Base-by-base conservation (phyloP, 371 early-diverging fungal genomes). In the Haplosporangium sp. region DNA sequence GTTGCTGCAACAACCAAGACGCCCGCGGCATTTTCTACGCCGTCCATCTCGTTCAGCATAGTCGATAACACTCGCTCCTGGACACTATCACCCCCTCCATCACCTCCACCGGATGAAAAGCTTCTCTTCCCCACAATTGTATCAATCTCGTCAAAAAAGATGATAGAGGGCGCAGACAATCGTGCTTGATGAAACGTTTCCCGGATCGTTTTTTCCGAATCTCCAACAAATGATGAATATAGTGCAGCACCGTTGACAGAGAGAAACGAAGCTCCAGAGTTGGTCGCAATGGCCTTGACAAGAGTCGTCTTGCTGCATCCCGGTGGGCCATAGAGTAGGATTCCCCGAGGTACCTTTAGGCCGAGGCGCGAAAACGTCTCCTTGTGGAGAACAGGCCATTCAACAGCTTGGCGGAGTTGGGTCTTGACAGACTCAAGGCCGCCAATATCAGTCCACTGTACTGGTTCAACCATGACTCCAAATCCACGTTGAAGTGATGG, bases 131-230 rank as follows among this genome's bases (percentile, higher is more conserved):
- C 98, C 0, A 97, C 97, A 60, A 99, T 95, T 0, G 98, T 93
- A 74, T 99, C 99, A 50, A 99, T 90, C 83, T 99, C 99, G 83
- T 99, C 99, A 53, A 99, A 83, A 75, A 99, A 99, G 45, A 99
- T 86, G n/a, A 99, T 90, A 0, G 97, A 86, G 0, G 99, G 99
- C n/a, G 91, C 86, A 0, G 93, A 85, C 2, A 92, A 80, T 4
- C 98, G 85, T 0, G 99, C 99, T 46, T 92, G 85, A 43, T 90
- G 90, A 75, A 99, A 99, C 6, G 91, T 85, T 12, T 88, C 83
- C 6, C 98, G 88, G 20, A 99, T 82, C 47, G 85, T 84, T 72
- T 89, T 89, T 82, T 98, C 98, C 14, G 96, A 94, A 47, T 99
- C 99, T 38, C 99, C 99, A 0, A 99, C 95, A 83, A 81, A 95